Percentiles rank a stretch among this genome's conserved stretches.
Evolutionary conservation across 176 grass and related monocot species (phyloP).

Genomic region (Paspalum vaginatum): DNA sequence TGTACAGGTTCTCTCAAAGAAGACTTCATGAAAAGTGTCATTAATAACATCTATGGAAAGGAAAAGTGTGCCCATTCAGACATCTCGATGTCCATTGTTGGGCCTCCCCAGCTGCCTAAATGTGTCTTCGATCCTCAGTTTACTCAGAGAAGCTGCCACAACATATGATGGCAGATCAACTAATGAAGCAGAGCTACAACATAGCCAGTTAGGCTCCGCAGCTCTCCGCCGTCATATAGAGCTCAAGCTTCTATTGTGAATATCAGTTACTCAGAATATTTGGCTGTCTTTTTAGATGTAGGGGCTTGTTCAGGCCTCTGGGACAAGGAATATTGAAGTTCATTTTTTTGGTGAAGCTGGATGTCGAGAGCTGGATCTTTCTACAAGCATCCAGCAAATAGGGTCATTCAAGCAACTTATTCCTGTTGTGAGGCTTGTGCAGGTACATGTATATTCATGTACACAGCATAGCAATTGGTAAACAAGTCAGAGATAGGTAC

Average conservation of each 20-base stretch:
- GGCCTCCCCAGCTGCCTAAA: slow-evolving; percentile 54
- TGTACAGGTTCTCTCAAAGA: slow-evolving; percentile 49
- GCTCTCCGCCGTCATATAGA: not conserved
- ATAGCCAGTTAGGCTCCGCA: slow-evolving; percentile 30
- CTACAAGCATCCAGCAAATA: slow-evolving; percentile 39
- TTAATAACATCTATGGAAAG: slow-evolving; percentile 54
- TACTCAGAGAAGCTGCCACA: slow-evolving; percentile 44
- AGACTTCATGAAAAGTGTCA: slow-evolving; percentile 68
- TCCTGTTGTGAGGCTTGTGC: slow-evolving; percentile 42
- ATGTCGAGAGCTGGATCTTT: slow-evolving; percentile 34
- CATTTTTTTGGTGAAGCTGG: slow-evolving; percentile 14
- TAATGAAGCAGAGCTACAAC: slow-evolving; percentile 39
- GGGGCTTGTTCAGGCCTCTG: slow-evolving; percentile 46
- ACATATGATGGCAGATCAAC: slow-evolving; percentile 41
- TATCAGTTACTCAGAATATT: slow-evolving; percentile 26
- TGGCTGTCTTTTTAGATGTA: slow-evolving; percentile 12
- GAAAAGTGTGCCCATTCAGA: slow-evolving; percentile 47
- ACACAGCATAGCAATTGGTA: slow-evolving; percentile 53
- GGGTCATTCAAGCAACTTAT: slow-evolving; percentile 22
- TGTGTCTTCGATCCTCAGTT: slow-evolving; percentile 30
- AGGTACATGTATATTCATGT: slow-evolving; percentile 58
- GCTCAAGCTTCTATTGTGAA: slow-evolving; percentile 34
- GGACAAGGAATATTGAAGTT: slow-evolving; percentile 32
- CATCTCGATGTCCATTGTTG: slow-evolving; percentile 49
- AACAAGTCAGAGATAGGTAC: slow-evolving; percentile 36